Evolutionary conservation across 768 basidiomycete species (phyloP).

Genomic region (Boletus rubescentipes): DNA sequence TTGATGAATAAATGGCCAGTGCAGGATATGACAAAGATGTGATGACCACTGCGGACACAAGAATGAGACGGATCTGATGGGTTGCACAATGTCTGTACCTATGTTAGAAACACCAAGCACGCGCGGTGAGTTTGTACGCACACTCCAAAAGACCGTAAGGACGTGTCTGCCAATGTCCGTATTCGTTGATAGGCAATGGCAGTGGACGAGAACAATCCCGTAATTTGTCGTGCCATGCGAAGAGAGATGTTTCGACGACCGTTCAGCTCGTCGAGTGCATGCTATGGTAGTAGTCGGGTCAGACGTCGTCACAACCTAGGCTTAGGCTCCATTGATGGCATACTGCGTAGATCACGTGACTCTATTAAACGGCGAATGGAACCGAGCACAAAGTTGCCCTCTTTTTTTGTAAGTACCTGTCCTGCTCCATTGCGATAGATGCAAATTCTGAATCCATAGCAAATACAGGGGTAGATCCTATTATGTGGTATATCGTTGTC

Average conservation of each 20-base stretch:
- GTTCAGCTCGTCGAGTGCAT: constrained; percentile 18
- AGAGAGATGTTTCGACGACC: constrained; percentile 4
- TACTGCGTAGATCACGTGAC: constrained; percentile 20
- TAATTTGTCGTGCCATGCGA: constrained; percentile 26
- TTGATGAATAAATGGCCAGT: constrained; percentile 76
- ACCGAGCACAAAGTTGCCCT: too few species aligned
- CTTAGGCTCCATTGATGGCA: background rate
- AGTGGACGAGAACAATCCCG: constrained; percentile 17
- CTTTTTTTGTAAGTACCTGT: too few species aligned
- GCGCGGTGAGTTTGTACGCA: constrained; percentile 40
- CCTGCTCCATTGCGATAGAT: background rate
- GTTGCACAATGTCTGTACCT: constrained; percentile 76
- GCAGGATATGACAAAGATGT: constrained; percentile 91
- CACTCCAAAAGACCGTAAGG: constrained; percentile 79
- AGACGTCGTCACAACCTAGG: background rate
- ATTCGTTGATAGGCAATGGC: constrained; percentile 32
- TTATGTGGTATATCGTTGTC: constrained; percentile 20
- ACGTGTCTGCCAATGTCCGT: constrained; percentile 42
- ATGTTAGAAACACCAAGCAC: constrained; percentile 5
- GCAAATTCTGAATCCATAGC: constrained; percentile 7
- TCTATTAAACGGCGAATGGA: too few species aligned
- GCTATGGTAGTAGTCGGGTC: constrained; percentile 7
- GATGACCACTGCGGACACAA: constrained; percentile 85
- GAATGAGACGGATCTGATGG: constrained; percentile 86
- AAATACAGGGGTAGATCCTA: constrained; percentile 13